phyloP scores from a whole-genome alignment of 306 rosid genomes.

The Pachyrhizus erosus region DNA sequence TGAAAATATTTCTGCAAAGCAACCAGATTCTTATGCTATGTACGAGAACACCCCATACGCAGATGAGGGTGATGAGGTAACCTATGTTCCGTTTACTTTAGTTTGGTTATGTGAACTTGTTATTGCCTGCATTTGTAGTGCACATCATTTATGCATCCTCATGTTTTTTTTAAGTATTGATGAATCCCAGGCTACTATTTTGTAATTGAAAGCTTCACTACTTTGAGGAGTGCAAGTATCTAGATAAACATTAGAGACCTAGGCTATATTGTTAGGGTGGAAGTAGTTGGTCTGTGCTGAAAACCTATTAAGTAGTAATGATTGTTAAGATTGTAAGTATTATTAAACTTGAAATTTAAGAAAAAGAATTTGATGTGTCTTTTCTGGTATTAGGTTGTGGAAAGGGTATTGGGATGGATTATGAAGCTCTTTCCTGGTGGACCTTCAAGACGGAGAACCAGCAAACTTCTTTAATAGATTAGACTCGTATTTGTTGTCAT shows the following conservation, averaged over 20 bases:
- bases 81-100: not conserved
- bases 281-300: constrained; percentile 25
- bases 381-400: constrained; percentile 77
- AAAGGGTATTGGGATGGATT: constrained; percentile 97
- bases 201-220: not conserved
- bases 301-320: constrained; percentile 1
- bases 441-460: constrained; percentile 86
- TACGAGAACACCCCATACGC: constrained; percentile 71
- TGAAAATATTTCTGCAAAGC: constrained; percentile 61
- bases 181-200: constrained; percentile 12
- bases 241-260: constrained; percentile 7
- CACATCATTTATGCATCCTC: constrained; percentile 8
- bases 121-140: not conserved
- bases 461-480: constrained; percentile 78
- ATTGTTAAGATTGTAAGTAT: constrained; percentile 9
- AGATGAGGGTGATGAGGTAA: constrained; percentile 99
- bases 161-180: not conserved
- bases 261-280: not conserved
- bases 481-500: constrained; percentile 41
- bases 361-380: constrained; percentile 34
- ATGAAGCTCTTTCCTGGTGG: constrained; percentile 98
- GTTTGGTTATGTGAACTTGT: not conserved
- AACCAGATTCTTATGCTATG: constrained; percentile 54
- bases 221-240: not conserved
- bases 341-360: not conserved